phyloP scores from a whole-genome alignment of 2,329 filamentous ascomycete species.

The Aspergillus pseudoterreus region DNA sequence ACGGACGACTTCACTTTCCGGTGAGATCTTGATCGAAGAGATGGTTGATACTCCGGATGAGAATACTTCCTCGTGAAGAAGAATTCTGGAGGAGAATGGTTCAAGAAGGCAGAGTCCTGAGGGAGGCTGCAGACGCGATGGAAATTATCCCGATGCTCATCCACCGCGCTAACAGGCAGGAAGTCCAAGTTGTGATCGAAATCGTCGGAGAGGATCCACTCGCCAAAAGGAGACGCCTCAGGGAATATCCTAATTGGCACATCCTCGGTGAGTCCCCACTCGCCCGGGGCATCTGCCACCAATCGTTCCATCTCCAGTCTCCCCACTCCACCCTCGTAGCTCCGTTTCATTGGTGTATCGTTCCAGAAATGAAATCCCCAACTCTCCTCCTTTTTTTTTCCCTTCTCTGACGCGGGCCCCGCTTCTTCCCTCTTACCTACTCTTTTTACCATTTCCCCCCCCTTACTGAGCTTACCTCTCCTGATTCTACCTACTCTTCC shows the following conservation, averaged over 20 bases:
- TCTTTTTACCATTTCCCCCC: neutral
- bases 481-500: constrained; percentile 5
- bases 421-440: neutral
- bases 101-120: no score
- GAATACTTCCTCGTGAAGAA: no score
- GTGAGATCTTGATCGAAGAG: no score
- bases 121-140: no score
- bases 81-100: no score
- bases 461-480: constrained; percentile 7
- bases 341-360: neutral
- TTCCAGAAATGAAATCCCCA: constrained; percentile 12
- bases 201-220: constrained; percentile 3
- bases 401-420: neutral
- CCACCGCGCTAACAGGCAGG: no score
- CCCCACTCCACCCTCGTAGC: neutral
- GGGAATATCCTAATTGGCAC: constrained; percentile 7
- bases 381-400: neutral
- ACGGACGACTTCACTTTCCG: no score
- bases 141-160: no score
- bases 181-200: neutral
- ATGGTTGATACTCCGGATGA: no score
- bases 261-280: neutral
- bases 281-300: neutral
- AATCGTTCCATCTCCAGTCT: constrained; percentile 1
- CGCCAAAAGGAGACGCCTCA: constrained; percentile 10